These are phyloP conservation scores for Syzygium jambos DNA, from an alignment of 345 rosid species.

Conservation along the genomic window DNA sequence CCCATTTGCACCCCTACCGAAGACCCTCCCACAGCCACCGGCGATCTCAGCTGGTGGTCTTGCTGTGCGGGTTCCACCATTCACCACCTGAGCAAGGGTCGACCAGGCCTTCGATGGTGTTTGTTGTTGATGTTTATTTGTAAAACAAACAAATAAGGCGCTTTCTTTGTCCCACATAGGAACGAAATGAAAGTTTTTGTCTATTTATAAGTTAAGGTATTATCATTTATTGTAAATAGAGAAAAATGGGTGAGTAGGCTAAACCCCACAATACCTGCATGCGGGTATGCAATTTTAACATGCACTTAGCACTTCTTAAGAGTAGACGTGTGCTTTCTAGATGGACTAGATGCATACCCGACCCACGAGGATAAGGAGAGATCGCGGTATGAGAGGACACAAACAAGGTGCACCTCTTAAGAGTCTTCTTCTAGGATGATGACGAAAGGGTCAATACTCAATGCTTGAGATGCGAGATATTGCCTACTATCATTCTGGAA, in stretches of 20 bases:
- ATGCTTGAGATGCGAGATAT: no score
- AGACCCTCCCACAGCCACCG: neutral
- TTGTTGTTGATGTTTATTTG: no score
- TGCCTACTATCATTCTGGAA: no score
- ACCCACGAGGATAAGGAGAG: neutral
- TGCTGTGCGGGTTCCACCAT: neutral
- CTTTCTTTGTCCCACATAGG: no score
- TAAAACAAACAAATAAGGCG: no score
- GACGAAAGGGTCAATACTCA: neutral
- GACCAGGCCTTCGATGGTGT: neutral
- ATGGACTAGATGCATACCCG: neutral
- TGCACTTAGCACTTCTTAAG: no score
- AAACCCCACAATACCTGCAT: no score
- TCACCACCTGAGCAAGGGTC: neutral
- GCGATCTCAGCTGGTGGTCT: neutral
- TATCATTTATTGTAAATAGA: no score
- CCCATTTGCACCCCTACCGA: neutral
- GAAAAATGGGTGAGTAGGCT: no score
- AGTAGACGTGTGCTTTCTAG: neutral
- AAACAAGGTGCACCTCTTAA: neutral
- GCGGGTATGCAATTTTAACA: no score
- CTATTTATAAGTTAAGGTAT: no score
- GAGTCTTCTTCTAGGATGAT: fast-evolving
- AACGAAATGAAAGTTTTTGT: no score
- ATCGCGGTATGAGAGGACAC: neutral